Base-by-base conservation (phyloP, 116 monocot species). In the Dioscorea cayenensis region DNA sequence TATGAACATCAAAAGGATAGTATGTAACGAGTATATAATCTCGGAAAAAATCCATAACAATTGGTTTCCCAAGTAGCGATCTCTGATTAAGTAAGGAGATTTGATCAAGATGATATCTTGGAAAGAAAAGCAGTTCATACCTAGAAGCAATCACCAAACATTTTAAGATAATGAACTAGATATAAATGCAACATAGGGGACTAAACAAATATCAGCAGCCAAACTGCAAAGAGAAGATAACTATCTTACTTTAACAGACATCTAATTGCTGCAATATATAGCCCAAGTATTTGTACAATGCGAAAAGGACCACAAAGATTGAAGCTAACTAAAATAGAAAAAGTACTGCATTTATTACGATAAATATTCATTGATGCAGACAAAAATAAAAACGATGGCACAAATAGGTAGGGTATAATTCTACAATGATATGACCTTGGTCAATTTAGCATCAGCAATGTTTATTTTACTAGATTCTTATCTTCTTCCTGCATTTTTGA, bases 61-160 rank as follows among this genome's bases (percentile, higher is more conserved):
- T 78, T 63, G 99, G 99, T 72, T 85, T 91, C 37, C 91, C 94
- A 75, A 79, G 83, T 70, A 99, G 74, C 66, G 69, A 79, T 74
- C 94, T 99, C 66, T 87, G 94, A 74, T 69, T 85, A 36, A 99
- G 87, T 73, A 99, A 71, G 27, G 99, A 99, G 77, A 94, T 99
- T 64, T 86, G 87, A 72, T 99, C 99, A 73, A 99, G 94, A 85
- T 99, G 99, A 86, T 94, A 99, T 82, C 99, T 89, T 70, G 99
- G 99, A 64, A 84, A 99, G 80, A 99, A 99, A 28, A 99, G 82
- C 77, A 99, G 79, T 62, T 99, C 99, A 81, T 99, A 91, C 89
- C 99, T 99, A 67, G 60, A 82, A 73, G 61, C 70, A 66, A 66
- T 71, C 11, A 18, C 27, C 58, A 28, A 72, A 62, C 49, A 55